Conservation (phyloP, 805 yeast species). For the Lachancea nothofagi region DNA sequence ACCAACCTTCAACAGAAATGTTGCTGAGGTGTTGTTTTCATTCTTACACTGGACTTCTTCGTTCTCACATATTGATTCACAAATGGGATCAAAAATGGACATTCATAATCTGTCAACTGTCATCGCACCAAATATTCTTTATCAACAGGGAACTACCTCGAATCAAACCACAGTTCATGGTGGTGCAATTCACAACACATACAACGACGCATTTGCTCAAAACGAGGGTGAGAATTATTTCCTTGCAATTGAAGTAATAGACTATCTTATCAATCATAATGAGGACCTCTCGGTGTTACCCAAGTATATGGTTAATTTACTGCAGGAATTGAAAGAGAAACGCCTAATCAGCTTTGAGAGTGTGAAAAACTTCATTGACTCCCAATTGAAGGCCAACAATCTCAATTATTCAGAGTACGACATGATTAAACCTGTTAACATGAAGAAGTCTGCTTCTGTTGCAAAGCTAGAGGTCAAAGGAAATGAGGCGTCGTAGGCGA, state of each 20-base stretch:
- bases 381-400: constrained; percentile 12
- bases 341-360: constrained; percentile 14
- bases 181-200: constrained; percentile 24
- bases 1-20: constrained; percentile 76
- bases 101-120: constrained; percentile 93
- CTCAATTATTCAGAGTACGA: constrained; percentile 28
- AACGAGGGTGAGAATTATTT: constrained; percentile 67
- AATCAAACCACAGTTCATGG: constrained; percentile 21
- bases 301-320: constrained; percentile 47
- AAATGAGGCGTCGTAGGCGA: constrained; percentile 1
- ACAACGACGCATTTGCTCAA: constrained; percentile 37
- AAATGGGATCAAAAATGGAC: constrained; percentile 92
- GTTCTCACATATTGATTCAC: constrained; percentile 87
- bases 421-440: constrained; percentile 19
- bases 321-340: constrained; percentile 32
- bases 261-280: constrained; percentile 72
- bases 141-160: constrained; percentile 42
- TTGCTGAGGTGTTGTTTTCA: constrained; percentile 76
- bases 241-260: constrained; percentile 85
- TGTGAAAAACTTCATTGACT: constrained; percentile 17
- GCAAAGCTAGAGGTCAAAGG: constrained; percentile 18
- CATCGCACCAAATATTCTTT: constrained; percentile 84
- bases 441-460: constrained; percentile 26
- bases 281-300: constrained; percentile 80
- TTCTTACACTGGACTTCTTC: constrained; percentile 95